Evolutionary conservation across 2,329 filamentous ascomycete species (phyloP).

Genomic region (Clonostachys rhizophaga): DNA sequence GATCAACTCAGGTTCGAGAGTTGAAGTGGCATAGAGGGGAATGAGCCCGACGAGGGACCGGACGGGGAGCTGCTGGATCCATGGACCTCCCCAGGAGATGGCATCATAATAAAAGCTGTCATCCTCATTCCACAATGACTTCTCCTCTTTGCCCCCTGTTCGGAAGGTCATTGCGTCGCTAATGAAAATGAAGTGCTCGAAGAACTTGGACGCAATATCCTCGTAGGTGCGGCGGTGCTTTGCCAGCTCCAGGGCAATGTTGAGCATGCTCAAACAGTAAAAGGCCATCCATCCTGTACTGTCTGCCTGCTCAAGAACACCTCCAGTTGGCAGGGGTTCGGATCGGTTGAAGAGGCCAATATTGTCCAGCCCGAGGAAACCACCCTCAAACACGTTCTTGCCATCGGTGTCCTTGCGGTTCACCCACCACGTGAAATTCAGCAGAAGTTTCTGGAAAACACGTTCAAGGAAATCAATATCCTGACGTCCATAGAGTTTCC

Average conservation of each 20-base stretch:
- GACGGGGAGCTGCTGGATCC: slow-evolving; percentile 88
- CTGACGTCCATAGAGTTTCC: slow-evolving; percentile 92
- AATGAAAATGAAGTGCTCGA: slow-evolving; percentile 97
- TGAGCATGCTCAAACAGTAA: slow-evolving; percentile 94
- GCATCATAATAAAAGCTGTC: slow-evolving; percentile 99
- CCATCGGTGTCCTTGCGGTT: slow-evolving; percentile 92
- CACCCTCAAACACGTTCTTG: slow-evolving; percentile 96
- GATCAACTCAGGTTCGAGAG: slow-evolving; percentile 88
- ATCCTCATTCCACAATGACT: slow-evolving; percentile 92
- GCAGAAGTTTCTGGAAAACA: slow-evolving; percentile 89
- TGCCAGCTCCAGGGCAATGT: slow-evolving; percentile 90
- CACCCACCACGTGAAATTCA: slow-evolving; percentile 99
- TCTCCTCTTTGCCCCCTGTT: slow-evolving; percentile 63
- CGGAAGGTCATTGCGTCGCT: slow-evolving; percentile 94
- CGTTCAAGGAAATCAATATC: slow-evolving; percentile 94
- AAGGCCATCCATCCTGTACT: slow-evolving; percentile 99
- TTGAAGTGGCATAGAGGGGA: slow-evolving; percentile 86
- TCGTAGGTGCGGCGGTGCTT: slow-evolving; percentile 95
- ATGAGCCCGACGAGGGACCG: slow-evolving; percentile 91
- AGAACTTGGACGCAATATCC: slow-evolving; percentile 97
- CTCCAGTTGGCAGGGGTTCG: slow-evolving; percentile 88
- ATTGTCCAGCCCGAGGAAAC: slow-evolving; percentile 93
- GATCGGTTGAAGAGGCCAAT: slow-evolving; percentile 97
- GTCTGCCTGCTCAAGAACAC: slow-evolving; percentile 91
- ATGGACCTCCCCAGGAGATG: slow-evolving; percentile 92